These are phyloP conservation scores for Colletotrichum sp. DNA, from an alignment of 2,329 filamentous ascomycete species.

Conservation along the genomic window DNA sequence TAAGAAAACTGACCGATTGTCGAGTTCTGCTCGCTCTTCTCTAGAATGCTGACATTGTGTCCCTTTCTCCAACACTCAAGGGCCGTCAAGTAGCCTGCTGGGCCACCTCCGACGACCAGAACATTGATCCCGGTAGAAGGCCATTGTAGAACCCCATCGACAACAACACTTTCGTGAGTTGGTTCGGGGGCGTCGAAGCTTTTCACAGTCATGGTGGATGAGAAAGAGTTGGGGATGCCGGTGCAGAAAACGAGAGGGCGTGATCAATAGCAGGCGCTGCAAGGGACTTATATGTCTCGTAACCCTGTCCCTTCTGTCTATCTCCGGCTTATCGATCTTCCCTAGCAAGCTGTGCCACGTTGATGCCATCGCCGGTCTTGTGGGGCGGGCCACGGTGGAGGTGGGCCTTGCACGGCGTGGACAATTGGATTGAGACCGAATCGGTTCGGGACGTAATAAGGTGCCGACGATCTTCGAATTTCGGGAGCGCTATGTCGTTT, in stretches of 20 bases:
- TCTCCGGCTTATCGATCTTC: not conserved
- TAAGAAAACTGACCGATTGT: not conserved
- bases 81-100: not conserved
- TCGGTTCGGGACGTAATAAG: not conserved
- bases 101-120: not conserved
- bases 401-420: not conserved
- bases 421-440: not conserved
- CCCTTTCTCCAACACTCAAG: conserved; percentile 4
- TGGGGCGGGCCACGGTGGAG: not conserved
- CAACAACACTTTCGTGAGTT: not conserved
- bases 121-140: not conserved
- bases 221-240: not conserved
- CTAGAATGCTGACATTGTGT: not conserved
- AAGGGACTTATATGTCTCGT: not conserved
- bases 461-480: not conserved
- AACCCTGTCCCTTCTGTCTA: not conserved
- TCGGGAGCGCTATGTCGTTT: not conserved
- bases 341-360: not conserved
- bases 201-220: not conserved
- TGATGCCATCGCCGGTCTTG: not conserved
- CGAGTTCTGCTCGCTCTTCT: not conserved
- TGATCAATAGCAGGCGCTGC: not conserved
- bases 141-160: not conserved
- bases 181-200: accelerated
- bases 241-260: not conserved